Evolutionary conservation across 139 green algal genomes (phyloP).

Genomic region (Nannochloris sp.): DNA sequence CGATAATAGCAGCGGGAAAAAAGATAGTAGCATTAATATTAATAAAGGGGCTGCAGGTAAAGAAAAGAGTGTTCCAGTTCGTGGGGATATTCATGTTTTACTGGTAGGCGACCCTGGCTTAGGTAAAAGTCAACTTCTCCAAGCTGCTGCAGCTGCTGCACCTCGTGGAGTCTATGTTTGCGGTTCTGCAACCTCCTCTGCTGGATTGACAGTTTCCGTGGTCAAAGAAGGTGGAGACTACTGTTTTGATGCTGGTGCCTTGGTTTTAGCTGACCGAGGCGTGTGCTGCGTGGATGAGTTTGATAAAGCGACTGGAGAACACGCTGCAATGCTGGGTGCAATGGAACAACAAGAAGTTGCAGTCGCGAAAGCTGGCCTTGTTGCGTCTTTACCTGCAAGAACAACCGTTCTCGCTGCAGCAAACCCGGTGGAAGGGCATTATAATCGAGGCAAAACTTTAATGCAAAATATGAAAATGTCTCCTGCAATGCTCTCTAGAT

Average conservation of each 20-base stretch:
- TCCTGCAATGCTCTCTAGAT: conserved; percentile 72
- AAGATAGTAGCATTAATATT: neutral
- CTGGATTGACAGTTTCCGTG: conserved; percentile 81
- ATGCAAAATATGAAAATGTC: conserved; percentile 79
- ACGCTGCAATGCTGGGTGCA: conserved; percentile 73
- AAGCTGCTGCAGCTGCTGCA: conserved; percentile 58
- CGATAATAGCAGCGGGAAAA: neutral
- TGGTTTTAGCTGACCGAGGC: conserved; percentile 79
- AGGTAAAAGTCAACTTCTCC: conserved; percentile 85
- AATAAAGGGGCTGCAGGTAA: neutral
- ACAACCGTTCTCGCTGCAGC: conserved; percentile 86
- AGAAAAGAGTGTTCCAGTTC: conserved; percentile 46
- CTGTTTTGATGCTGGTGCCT: conserved; percentile 79
- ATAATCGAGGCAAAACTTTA: conserved; percentile 62
- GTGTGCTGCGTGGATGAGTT: conserved; percentile 93
- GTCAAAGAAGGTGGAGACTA: conserved; percentile 59
- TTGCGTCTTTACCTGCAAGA: conserved; percentile 76
- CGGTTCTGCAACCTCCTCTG: conserved; percentile 62
- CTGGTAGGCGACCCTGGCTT: conserved; percentile 82
- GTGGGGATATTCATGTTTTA: conserved; percentile 79
- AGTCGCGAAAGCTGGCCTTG: conserved; percentile 87
- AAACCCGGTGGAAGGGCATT: conserved; percentile 78
- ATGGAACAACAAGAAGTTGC: conserved; percentile 88
- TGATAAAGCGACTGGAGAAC: conserved; percentile 76
- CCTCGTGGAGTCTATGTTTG: conserved; percentile 90